Evolutionary conservation across 305 asterid genomes (phyloP), one percentile per base, ranked within the genome.

Genomic region (Fraxinus platypoda): DNA sequence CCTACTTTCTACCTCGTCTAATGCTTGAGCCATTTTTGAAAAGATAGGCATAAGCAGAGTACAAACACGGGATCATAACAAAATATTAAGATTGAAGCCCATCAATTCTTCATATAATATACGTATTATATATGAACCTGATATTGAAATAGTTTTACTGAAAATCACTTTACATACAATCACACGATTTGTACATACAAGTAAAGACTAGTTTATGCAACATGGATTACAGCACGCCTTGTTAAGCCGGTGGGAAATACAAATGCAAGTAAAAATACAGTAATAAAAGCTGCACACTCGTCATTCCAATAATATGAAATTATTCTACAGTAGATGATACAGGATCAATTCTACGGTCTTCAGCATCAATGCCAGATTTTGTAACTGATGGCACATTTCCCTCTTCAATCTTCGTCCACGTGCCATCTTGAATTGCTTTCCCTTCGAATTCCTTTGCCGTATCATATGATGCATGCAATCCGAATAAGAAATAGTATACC

Each of bases 401-500:
- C 74, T 85, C 92, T 82, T 92, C 94, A 12, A 72, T 26, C 78
- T 82, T 88, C 64, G 46, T 41, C 35, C 38, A 77, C 13, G 75
- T 68, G 46, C 70, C 77, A 12, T 82, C 91, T 80, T 79, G 49
- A 3, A 3, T 9, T 13, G 71, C 84, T 81, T 71, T 68, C 52
- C 52, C 83, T 34, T 89, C 90, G 43, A 33, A 76, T 1, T 81
- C 85, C 86, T 87, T 92, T 0, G 97, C 98, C 0, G 92, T 87
- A 80, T 93, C 97, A n/a, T 91, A 93, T 0, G 97, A 91, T 1
- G 97, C 97, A 30, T 93, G 98, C 83, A 93, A 80, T 5, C 98
- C 97, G 13, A 93, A 86, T 6, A 92, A 77, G 78, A 93, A 17
- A 80, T 93, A 93, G 83, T 93, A 92, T 0, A 84, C 52, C 78